Evolutionary conservation across 1,284 basidiomycete genomes (phyloP).

Genomic region (Trichosporon ovoides): DNA sequence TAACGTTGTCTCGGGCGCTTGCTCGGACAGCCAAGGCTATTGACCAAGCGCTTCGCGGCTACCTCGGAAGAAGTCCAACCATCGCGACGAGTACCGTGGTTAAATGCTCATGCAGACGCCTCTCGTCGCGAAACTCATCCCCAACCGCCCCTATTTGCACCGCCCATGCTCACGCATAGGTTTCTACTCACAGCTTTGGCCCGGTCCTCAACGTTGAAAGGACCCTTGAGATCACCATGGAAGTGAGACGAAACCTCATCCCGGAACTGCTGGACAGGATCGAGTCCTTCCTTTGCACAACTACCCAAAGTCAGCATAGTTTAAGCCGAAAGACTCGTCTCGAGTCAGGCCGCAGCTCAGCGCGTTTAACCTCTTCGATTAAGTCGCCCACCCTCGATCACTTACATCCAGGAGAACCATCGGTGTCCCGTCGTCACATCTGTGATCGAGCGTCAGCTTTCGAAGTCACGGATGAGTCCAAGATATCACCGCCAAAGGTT

Average conservation of each 20-base stretch:
- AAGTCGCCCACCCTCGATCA: background rate
- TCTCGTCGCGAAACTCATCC: background rate
- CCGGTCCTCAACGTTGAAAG: slow-evolving; percentile 73
- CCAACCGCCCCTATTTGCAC: background rate
- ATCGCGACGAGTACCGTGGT: background rate
- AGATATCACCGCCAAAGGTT: background rate
- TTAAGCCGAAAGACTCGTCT: no score
- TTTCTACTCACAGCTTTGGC: slow-evolving; percentile 56
- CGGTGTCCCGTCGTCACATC: slow-evolving; percentile 75
- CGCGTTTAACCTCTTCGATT: no score
- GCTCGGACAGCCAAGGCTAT: background rate
- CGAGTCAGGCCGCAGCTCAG: no score
- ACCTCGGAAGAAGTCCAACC: slow-evolving; percentile 2
- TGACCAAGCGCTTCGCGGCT: background rate
- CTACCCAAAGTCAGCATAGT: slow-evolving; percentile 13
- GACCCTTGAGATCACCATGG: slow-evolving; percentile 73
- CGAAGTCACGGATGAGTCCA: background rate
- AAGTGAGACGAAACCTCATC: slow-evolving; percentile 69
- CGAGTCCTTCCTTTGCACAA: slow-evolving; percentile 60
- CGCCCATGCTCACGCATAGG: background rate
- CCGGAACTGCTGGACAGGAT: slow-evolving; percentile 68
- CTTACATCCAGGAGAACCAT: slow-evolving; percentile 69
- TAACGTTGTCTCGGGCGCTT: slow-evolving; percentile 6
- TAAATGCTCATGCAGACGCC: background rate
- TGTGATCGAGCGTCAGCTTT: slow-evolving; percentile 14